A percentile compares a stretch with the other conserved stretches of the same genome.
phyloP scores from a whole-genome alignment of 495 filamentous ascomycete genomes.

The Lindgomyces ingoldianus region DNA sequence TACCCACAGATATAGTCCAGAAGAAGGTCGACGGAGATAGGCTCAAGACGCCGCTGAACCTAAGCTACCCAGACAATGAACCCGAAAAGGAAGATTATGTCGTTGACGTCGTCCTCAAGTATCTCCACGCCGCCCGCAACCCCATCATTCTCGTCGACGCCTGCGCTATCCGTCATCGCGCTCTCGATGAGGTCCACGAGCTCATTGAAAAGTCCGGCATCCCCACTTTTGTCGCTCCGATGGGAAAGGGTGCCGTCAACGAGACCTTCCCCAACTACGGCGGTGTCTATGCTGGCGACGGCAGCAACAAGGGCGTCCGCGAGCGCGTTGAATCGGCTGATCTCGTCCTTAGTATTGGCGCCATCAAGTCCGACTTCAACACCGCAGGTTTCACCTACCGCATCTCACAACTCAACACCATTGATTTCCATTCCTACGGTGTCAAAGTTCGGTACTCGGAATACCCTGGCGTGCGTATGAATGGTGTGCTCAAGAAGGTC shows the following conservation, averaged over 20 bases:
- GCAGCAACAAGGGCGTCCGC: conserved; percentile 68
- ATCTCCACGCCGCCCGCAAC: conserved; percentile 71
- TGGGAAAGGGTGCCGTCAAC: conserved; percentile 88
- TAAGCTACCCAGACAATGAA: conserved; percentile 65
- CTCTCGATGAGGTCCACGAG: conserved; percentile 71
- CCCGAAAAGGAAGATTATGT: conserved; percentile 78
- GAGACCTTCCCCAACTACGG: conserved; percentile 75
- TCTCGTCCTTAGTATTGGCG: conserved; percentile 78
- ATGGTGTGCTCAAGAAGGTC: conserved; percentile 78
- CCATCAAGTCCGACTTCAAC: conserved; percentile 89
- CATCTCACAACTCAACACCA: conserved; percentile 76
- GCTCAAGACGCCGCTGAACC: conserved; percentile 68
- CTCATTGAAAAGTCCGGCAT: conserved; percentile 75
- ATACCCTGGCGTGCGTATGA: conserved; percentile 83
- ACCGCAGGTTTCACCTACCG: conserved; percentile 86
- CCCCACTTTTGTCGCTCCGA: conserved; percentile 84
- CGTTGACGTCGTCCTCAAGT: conserved; percentile 74
- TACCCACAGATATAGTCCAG: conserved; percentile 83
- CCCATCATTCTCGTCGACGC: conserved; percentile 87
- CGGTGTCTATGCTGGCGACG: conserved; percentile 84
- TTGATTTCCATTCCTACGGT: conserved; percentile 82
- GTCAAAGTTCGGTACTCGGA: conserved; percentile 60
- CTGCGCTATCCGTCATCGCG: conserved; percentile 78
- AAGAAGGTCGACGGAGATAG: conserved; percentile 75
- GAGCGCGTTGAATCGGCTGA: conserved; percentile 78